Evolutionary conservation across 2,329 filamentous ascomycete genomes (phyloP).

Genomic region (Sordariomycetes sp.): DNA sequence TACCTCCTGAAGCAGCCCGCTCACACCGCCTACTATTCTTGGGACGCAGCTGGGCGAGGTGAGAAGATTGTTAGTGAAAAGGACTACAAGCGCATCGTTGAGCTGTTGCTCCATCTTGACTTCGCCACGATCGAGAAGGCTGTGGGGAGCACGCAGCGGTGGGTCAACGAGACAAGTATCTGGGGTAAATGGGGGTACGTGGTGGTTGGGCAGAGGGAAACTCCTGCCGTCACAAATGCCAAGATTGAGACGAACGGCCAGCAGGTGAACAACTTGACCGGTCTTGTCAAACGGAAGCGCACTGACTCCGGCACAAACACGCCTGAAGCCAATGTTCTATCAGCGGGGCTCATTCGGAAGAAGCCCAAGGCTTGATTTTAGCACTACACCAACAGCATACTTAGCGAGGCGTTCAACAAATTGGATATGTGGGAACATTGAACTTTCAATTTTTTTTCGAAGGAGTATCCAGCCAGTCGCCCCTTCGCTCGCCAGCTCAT

Average conservation of each 20-base stretch:
- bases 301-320: slow-evolving; percentile 10
- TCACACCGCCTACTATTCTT: slow-evolving; percentile 54
- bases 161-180: slow-evolving; percentile 57
- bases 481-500: neutral
- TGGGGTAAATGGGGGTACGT: slow-evolving; percentile 40
- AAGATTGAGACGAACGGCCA: neutral
- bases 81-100: slow-evolving; percentile 58
- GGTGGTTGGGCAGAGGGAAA: slow-evolving; percentile 33
- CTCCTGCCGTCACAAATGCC: slow-evolving; percentile 5
- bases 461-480: neutral
- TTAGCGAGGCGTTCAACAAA: slow-evolving; percentile 2
- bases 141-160: slow-evolving; percentile 55
- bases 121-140: slow-evolving; percentile 60
- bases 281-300: slow-evolving; percentile 39
- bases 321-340: slow-evolving; percentile 34
- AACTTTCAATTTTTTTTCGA: neutral
- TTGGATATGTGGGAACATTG: neutral
- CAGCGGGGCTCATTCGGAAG: slow-evolving; percentile 42
- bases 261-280: slow-evolving; percentile 36
- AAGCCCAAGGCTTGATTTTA: slow-evolving; percentile 36
- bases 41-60: slow-evolving; percentile 54
- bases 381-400: neutral
- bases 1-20: slow-evolving; percentile 38
- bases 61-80: slow-evolving; percentile 53
- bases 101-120: slow-evolving; percentile 64